A percentile compares a stretch with the other conserved stretches of the same genome.
These are phyloP conservation scores for Suillus ampliporus DNA, from an alignment of 768 basidiomycete genomes.

Conservation along the genomic window DNA sequence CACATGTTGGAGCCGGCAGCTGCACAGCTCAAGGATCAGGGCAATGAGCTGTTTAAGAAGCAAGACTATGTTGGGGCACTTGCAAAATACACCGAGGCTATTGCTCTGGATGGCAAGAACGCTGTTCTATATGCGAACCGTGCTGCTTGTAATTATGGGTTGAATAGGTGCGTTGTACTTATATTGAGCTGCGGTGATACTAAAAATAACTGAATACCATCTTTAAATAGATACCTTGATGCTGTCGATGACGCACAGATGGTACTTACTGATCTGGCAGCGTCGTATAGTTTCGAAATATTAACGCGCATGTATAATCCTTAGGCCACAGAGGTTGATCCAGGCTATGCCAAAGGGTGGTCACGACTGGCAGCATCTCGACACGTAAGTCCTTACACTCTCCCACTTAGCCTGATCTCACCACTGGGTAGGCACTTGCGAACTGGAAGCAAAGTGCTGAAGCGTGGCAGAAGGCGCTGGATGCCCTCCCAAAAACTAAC, in stretches of 20 bases:
- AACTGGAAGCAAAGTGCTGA: conserved; percentile 16
- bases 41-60: conserved; percentile 44
- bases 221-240: conserved; percentile 9
- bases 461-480: conserved; percentile 35
- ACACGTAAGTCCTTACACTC: conserved; percentile 22
- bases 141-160: conserved; percentile 42
- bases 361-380: conserved; percentile 43
- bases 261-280: neutral
- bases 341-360: conserved; percentile 49
- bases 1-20: neutral
- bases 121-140: conserved; percentile 51
- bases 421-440: conserved; percentile 15
- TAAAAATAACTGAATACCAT: neutral
- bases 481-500: conserved; percentile 33
- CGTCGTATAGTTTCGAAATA: too few species aligned
- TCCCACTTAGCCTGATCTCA: neutral
- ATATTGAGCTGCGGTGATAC: neutral
- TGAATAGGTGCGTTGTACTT: conserved; percentile 38
- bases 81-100: conserved; percentile 48
- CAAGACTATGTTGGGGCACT: conserved; percentile 42
- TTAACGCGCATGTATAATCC: neutral
- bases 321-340: conserved; percentile 46
- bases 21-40: conserved; percentile 42
- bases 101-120: conserved; percentile 43
- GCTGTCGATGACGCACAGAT: conserved; percentile 8